Evolutionary conservation across 2,329 filamentous ascomycete genomes (phyloP).

Genomic region (Xylogone sp.): DNA sequence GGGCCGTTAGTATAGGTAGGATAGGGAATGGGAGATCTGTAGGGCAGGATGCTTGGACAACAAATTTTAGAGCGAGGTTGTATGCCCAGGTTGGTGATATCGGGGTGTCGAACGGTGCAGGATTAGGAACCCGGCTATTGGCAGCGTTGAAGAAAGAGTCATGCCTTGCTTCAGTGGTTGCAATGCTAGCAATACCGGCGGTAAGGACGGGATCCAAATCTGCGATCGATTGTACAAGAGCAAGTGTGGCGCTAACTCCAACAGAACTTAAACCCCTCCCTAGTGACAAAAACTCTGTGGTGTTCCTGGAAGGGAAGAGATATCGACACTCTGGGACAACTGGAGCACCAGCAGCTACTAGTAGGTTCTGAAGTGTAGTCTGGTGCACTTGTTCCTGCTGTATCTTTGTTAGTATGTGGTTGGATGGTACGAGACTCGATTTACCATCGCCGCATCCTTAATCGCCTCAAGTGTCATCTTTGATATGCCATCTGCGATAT

Average conservation of each 20-base stretch:
- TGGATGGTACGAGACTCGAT: not conserved
- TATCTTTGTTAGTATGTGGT: too few species aligned
- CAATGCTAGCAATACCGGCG: conserved; percentile 5
- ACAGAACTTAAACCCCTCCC: conserved; percentile 6
- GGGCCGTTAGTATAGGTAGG: conserved; percentile 7
- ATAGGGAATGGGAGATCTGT: conserved; percentile 9
- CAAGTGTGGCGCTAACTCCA: conserved; percentile 5
- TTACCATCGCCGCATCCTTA: conserved; percentile 7
- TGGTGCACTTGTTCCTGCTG: conserved; percentile 12
- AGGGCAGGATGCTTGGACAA: conserved; percentile 6
- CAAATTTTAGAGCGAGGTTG: conserved; percentile 9
- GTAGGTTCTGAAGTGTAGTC: conserved; percentile 8
- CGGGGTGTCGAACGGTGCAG: conserved; percentile 8
- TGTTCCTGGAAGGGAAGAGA: conserved; percentile 6
- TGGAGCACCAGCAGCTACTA: conserved; percentile 3
- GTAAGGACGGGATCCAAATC: conserved; percentile 2
- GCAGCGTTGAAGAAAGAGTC: conserved; percentile 7
- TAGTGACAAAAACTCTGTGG: conserved; percentile 9
- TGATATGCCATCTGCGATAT: conserved; percentile 4
- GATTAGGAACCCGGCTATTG: conserved; percentile 8
- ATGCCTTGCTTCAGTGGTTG: conserved; percentile 5
- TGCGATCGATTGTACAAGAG: conserved; percentile 6
- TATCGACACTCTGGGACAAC: conserved; percentile 6
- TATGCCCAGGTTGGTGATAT: conserved; percentile 11
- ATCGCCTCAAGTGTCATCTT: conserved; percentile 8